These are phyloP conservation scores for Chytriomyces sp. DNA, from an alignment of 192 early-diverging fungal genomes.

Conservation along the genomic window DNA sequence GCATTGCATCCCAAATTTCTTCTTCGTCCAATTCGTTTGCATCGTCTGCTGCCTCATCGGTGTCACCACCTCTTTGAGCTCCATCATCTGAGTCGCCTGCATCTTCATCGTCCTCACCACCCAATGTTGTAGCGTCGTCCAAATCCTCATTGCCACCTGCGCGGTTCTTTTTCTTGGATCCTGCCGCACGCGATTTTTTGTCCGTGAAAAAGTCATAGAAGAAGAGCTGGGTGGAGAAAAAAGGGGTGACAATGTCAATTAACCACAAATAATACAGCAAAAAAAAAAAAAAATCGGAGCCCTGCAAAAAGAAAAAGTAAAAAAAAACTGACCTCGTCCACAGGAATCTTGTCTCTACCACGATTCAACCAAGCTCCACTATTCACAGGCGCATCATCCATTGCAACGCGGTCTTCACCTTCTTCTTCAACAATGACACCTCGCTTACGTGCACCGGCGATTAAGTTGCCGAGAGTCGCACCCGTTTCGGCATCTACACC, in stretches of 20 bases:
- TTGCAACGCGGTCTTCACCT: constrained; percentile 39
- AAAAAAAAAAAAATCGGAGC: background rate
- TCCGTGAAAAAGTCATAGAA: constrained; percentile 80
- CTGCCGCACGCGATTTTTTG: constrained; percentile 47
- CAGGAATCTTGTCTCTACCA: constrained; percentile 68
- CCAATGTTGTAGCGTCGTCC: constrained; percentile 39
- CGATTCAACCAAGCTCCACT: constrained; percentile 63
- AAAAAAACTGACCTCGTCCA: constrained; percentile 63
- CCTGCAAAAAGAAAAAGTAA: background rate
- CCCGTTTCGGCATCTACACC: constrained; percentile 34
- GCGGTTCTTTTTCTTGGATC: constrained; percentile 51
- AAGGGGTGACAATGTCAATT: background rate
- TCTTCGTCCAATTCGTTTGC: constrained; percentile 68
- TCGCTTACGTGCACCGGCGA: constrained; percentile 47
- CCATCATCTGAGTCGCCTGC: constrained; percentile 36
- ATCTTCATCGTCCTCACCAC: constrained; percentile 9
- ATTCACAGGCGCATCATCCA: constrained; percentile 71
- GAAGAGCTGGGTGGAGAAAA: constrained; percentile 54
- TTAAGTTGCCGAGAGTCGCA: constrained; percentile 27
- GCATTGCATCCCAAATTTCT: constrained; percentile 90
- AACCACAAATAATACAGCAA: background rate
- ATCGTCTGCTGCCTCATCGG: constrained; percentile 56
- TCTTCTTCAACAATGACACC: constrained; percentile 71
- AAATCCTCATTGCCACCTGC: constrained; percentile 48
- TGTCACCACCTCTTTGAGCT: constrained; percentile 47